phyloP scores from a whole-genome alignment of 1,139 yeast species.

The Nakaseomyces sp. region DNA sequence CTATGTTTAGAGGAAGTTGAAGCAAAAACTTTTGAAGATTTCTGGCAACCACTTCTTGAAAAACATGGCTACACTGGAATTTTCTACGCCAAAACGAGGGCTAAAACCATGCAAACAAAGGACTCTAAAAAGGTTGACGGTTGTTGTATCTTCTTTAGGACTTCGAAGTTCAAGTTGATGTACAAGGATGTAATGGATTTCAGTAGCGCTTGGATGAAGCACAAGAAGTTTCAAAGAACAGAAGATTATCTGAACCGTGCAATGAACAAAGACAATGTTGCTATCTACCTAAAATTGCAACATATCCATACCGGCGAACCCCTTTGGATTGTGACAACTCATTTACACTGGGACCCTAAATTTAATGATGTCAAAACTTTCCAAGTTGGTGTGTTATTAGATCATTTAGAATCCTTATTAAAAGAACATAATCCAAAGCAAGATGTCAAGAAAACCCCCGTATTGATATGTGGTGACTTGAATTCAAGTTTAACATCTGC shows the following conservation, averaged over 20 bases:
- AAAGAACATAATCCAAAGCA: slow-evolving; percentile 32
- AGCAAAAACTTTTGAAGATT: slow-evolving; percentile 73
- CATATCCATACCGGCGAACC: slow-evolving; percentile 64
- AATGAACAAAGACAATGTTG: slow-evolving; percentile 92
- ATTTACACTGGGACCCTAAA: slow-evolving; percentile 97
- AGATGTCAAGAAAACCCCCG: slow-evolving; percentile 59
- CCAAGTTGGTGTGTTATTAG: slow-evolving; percentile 86
- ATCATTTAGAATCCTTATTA: slow-evolving; percentile 64
- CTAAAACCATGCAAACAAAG: slow-evolving; percentile 77
- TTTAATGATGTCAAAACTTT: slow-evolving; percentile 92
- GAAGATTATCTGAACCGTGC: slow-evolving; percentile 93
- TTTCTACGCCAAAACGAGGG: slow-evolving; percentile 82
- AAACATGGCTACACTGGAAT: slow-evolving; percentile 71
- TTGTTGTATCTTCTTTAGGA: slow-evolving; percentile 82
- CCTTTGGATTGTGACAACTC: slow-evolving; percentile 77
- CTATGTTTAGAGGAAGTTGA: slow-evolving; percentile 95
- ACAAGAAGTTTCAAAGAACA: slow-evolving; percentile 83
- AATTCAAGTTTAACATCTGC: slow-evolving; percentile 84
- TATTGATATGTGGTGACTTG: slow-evolving; percentile 90
- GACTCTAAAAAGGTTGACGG: slow-evolving; percentile 94
- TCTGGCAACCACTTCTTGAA: slow-evolving; percentile 70
- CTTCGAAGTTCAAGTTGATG: slow-evolving; percentile 56
- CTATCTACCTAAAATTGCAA: slow-evolving; percentile 69
- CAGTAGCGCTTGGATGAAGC: slow-evolving; percentile 78
- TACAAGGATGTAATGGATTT: slow-evolving; percentile 76